Evolutionary conservation across 345 rosid species (phyloP).

Genomic region (Eutrema yunnanense): DNA sequence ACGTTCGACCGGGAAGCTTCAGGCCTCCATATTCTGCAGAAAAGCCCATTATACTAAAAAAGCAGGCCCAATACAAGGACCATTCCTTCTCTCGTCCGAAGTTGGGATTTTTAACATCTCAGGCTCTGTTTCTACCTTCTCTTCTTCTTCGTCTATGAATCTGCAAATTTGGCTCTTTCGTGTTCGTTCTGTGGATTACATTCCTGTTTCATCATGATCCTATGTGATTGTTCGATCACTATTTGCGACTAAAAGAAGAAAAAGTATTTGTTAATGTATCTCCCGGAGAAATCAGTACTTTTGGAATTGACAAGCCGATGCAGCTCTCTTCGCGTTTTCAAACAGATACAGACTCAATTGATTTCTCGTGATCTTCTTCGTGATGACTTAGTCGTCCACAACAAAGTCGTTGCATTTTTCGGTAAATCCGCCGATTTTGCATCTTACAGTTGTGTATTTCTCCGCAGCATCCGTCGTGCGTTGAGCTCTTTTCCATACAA

Average conservation of each 20-base stretch:
- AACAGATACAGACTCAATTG: conserved; percentile 28
- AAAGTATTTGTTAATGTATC: conserved; percentile 1
- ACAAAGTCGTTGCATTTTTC: conserved; percentile 20
- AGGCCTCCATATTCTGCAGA: neutral
- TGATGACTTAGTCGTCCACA: conserved; percentile 17
- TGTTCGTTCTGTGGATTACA: neutral
- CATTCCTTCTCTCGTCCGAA: neutral
- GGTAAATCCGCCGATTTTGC: conserved; percentile 21
- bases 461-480: conserved; percentile 9
- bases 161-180: neutral
- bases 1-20: neutral
- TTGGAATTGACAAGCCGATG: conserved; percentile 24
- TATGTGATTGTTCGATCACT: neutral
- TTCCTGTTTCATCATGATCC: neutral
- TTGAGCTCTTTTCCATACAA: conserved; percentile 29
- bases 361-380: conserved; percentile 13
- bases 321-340: conserved; percentile 29
- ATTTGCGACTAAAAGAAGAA: neutral
- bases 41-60: neutral
- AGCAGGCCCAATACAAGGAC: neutral
- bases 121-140: neutral
- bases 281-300: conserved; percentile 16
- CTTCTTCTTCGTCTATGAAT: neutral
- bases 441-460: conserved; percentile 12
- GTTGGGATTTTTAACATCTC: neutral